Conservation (phyloP, 768 basidiomycete species). For the Leccinum pellstonianum region DNA sequence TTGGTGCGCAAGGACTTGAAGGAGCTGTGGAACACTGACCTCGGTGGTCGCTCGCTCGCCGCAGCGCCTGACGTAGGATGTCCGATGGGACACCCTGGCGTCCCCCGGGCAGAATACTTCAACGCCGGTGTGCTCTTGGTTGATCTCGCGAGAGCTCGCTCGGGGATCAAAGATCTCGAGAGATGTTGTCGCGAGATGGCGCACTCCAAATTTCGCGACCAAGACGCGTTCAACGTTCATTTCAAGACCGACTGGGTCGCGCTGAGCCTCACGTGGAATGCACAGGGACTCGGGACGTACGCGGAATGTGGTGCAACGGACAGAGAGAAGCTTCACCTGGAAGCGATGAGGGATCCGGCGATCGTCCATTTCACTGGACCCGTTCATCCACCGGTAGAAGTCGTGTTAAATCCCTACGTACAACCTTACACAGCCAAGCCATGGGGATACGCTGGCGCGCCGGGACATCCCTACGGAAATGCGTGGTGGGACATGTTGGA, state of each 20-base stretch:
- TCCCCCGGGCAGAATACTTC: slow-evolving; percentile 43
- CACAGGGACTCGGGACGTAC: slow-evolving; percentile 57
- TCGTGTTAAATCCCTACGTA: slow-evolving; percentile 50
- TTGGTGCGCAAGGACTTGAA: slow-evolving; percentile 42
- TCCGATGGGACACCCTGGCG: slow-evolving; percentile 44
- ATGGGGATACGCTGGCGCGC: slow-evolving; percentile 55
- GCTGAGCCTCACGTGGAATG: slow-evolving; percentile 50
- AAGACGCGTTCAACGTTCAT: slow-evolving; percentile 50
- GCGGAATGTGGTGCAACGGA: slow-evolving; percentile 36
- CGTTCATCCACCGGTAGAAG: slow-evolving; percentile 43
- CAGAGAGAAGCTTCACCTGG: slow-evolving; percentile 33
- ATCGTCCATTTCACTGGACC: slow-evolving; percentile 63
- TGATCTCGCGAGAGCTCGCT: slow-evolving; percentile 43
- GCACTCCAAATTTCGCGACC: slow-evolving; percentile 40
- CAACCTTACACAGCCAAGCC: slow-evolving; percentile 56
- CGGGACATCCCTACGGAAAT: slow-evolving; percentile 46
- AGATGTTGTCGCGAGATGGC: slow-evolving; percentile 26
- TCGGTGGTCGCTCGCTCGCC: slow-evolving; percentile 41
- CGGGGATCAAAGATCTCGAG: slow-evolving; percentile 26
- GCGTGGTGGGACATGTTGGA: slow-evolving; percentile 49
- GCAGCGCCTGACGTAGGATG: slow-evolving; percentile 49
- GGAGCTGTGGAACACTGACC: slow-evolving; percentile 45
- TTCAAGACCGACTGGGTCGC: slow-evolving; percentile 45
- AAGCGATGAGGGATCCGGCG: slow-evolving; percentile 38
- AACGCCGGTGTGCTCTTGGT: slow-evolving; percentile 56